Evolutionary conservation across 2,329 filamentous ascomycete species (phyloP).

Genomic region (Fusarium beomiforme): DNA sequence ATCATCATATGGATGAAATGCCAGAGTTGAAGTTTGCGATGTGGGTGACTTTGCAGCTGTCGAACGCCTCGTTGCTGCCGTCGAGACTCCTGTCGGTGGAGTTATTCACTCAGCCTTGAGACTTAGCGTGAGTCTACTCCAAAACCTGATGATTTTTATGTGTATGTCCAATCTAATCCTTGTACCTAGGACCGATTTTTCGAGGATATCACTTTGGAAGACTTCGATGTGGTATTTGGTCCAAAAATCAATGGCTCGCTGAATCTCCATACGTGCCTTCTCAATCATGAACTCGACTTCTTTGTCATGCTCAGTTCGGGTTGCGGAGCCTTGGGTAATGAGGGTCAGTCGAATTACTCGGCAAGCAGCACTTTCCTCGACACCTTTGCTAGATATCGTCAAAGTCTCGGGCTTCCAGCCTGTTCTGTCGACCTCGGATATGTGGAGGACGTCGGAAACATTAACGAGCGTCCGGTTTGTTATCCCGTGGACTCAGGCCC

Average conservation of each 20-base stretch:
- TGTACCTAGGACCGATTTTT: conserved; percentile 32
- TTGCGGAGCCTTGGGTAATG: conserved; percentile 36
- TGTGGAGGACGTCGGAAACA: conserved; percentile 38
- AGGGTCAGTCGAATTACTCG: conserved; percentile 36
- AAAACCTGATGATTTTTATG: neutral
- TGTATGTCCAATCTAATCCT: conserved; percentile 8
- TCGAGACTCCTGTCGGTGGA: conserved; percentile 29
- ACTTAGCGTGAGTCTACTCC: conserved; percentile 35
- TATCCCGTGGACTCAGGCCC: conserved; percentile 34
- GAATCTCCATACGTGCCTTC: conserved; percentile 32
- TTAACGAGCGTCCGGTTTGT: conserved; percentile 34
- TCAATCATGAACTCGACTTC: conserved; percentile 35
- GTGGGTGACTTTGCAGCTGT: conserved; percentile 34
- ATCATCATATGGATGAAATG: conserved; percentile 36
- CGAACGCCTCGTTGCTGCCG: conserved; percentile 15
- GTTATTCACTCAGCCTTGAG: conserved; percentile 39
- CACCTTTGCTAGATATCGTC: conserved; percentile 36
- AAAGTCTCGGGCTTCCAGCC: conserved; percentile 32
- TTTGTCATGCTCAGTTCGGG: conserved; percentile 41
- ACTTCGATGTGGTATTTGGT: conserved; percentile 34
- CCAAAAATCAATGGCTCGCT: conserved; percentile 38
- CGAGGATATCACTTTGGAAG: conserved; percentile 35
- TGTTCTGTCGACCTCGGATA: conserved; percentile 35
- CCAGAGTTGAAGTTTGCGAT: conserved; percentile 36
- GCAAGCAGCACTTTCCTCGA: conserved; percentile 39